Evolutionary conservation across 2,329 filamentous ascomycete species (phyloP).

Genomic region (Ophiostoma piceae): DNA sequence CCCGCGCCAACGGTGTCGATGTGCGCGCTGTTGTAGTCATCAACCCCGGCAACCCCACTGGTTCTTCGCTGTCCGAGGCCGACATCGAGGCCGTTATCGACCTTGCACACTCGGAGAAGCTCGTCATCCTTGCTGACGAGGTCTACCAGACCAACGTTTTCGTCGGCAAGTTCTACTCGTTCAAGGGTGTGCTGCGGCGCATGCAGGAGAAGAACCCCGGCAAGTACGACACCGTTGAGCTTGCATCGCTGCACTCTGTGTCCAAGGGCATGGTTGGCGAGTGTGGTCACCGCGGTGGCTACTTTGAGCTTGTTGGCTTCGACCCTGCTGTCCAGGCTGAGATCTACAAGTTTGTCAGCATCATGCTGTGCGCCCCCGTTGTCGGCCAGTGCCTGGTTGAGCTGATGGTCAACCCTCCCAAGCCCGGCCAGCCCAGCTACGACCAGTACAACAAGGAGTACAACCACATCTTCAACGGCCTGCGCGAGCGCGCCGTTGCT

Average conservation of each 20-base stretch:
- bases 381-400: slow-evolving; percentile 95
- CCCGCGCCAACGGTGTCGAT: slow-evolving; percentile 70
- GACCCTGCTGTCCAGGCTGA: slow-evolving; percentile 78
- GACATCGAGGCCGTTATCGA: slow-evolving; percentile 83
- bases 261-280: slow-evolving; percentile 99
- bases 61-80: slow-evolving; percentile 70
- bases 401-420: slow-evolving; percentile 94
- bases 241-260: slow-evolving; percentile 85
- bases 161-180: slow-evolving; percentile 86
- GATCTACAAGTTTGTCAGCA: slow-evolving; percentile 98
- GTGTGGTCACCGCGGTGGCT: slow-evolving; percentile 94
- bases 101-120: slow-evolving; percentile 74
- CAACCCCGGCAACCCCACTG: slow-evolving; percentile 97
- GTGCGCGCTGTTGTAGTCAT: slow-evolving; percentile 93
- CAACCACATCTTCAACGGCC: slow-evolving; percentile 69
- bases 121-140: slow-evolving; percentile 92
- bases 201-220: slow-evolving; percentile 70
- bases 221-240: slow-evolving; percentile 78
- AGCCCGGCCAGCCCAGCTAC: slow-evolving; percentile 74
- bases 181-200: slow-evolving; percentile 81
- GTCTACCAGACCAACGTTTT: slow-evolving; percentile 99
- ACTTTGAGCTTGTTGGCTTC: slow-evolving; percentile 94
- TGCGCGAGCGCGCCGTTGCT: slow-evolving; percentile 74
- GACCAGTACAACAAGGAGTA: slow-evolving; percentile 82
- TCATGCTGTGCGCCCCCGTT: slow-evolving; percentile 92